Base-by-base conservation (phyloP, 1,139 yeast genomes). In the Pichia inconspicua region DNA sequence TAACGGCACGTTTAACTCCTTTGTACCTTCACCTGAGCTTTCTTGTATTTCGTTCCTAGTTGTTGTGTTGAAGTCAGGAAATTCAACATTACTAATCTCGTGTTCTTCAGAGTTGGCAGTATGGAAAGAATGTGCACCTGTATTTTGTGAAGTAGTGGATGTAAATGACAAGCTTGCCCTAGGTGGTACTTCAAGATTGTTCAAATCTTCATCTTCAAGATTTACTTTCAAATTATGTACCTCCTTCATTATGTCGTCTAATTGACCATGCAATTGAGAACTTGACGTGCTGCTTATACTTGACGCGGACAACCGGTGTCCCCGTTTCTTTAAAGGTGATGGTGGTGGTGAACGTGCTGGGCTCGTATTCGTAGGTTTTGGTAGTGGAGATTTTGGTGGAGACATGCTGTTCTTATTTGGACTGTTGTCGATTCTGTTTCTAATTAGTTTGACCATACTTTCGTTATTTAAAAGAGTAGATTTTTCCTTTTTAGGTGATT, bases 241-340 rank as follows among this genome's bases (percentile, higher is more conserved):
- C 44, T 63, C 63, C 42, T 55, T 59, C 63, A 63, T 63, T 3
- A 63, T 55, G 40, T 60, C 58, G 45, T 62, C 64, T 28, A 63
- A 53, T 42, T 58, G 56, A 1, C 54, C 58, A 27, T 52, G 48
- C 7, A 53, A 34, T 9, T 28, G 32, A 8, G 50, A 46, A 28
- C 50, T 47, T 4, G 49, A 41, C 6, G 44, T 44, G 12, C 40
- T 37, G n/a, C 22, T 37, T n/a, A 37, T 10, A 19, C 49, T 48
- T 10, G 52, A 27, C 5, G 41, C 30, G 2, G 52, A 47, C 8
- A 40, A 17, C 38, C 44, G 39, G n/a, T 35, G 37, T 4, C 32
- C 30, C 22, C 32, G 43, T 27, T 34, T 41, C 28, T 36, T 47
- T 11, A 45, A n/a, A 12, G 52, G 52, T 3, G 54, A 51, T 7